Conservation (phyloP, 768 basidiomycete species). For the Cystofilobasidium ferigula region DNA sequence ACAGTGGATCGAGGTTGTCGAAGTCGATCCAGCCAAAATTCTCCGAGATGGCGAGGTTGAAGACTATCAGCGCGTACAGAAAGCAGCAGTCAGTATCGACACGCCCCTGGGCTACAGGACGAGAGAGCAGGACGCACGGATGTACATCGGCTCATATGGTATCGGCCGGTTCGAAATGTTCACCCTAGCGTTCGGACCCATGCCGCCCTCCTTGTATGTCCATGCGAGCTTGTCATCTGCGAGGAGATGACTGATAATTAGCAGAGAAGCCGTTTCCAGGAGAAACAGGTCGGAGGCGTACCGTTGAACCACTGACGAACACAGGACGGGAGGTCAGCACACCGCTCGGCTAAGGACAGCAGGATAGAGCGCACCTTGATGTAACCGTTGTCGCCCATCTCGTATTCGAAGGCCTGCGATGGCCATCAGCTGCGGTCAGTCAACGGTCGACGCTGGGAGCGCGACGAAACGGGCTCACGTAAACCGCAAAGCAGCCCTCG, state of each 20-base stretch:
- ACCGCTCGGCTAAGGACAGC: slow-evolving; percentile 20
- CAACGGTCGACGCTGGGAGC: too few species aligned
- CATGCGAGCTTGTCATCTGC: slow-evolving; percentile 9
- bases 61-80: slow-evolving; percentile 15
- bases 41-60: slow-evolving; percentile 22
- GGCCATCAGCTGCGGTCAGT: too few species aligned
- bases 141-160: slow-evolving; percentile 23
- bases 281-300: too few species aligned
- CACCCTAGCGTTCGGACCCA: slow-evolving; percentile 6
- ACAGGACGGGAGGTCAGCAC: too few species aligned
- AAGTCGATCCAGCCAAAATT: slow-evolving; percentile 25
- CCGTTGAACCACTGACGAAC: too few species aligned
- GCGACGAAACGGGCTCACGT: background rate
- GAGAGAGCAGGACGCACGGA: background rate
- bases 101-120: background rate
- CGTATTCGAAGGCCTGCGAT: slow-evolving; percentile 20
- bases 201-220: slow-evolving; percentile 15
- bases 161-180: slow-evolving; percentile 7
- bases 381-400: slow-evolving; percentile 12
- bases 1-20: slow-evolving; percentile 9
- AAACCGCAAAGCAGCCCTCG: slow-evolving; percentile 20
- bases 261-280: too few species aligned
- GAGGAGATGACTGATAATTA: too few species aligned
- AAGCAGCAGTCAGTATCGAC: background rate
- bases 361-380: too few species aligned